These are phyloP conservation scores for Hura crepitans DNA, from an alignment of 441 rosid species.

Conservation along the genomic window DNA sequence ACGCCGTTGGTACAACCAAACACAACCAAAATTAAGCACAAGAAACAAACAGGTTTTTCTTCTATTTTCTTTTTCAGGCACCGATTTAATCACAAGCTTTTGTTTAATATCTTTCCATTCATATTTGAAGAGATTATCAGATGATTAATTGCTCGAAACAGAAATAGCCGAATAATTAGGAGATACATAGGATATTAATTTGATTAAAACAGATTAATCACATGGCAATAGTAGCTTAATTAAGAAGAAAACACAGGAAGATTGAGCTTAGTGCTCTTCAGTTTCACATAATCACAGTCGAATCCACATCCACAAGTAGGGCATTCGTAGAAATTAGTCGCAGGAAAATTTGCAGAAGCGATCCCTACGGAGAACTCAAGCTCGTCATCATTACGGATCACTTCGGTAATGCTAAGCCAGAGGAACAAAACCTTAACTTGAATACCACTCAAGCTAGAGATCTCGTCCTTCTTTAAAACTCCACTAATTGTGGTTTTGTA, in stretches of 20 bases:
- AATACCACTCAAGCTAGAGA: conserved; percentile 42
- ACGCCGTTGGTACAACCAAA: too few relatives aligned
- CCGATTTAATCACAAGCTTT: too few relatives aligned
- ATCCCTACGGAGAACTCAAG: conserved; percentile 53
- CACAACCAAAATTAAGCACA: too few relatives aligned
- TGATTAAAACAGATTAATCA: neutral
- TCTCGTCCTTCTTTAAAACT: conserved; percentile 36
- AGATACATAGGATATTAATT: too few relatives aligned
- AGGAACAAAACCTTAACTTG: conserved; percentile 46
- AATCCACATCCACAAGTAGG: conserved; percentile 64
- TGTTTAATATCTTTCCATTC: too few relatives aligned
- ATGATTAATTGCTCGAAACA: too few relatives aligned
- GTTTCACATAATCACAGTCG: conserved; percentile 31
- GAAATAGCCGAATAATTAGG: too few relatives aligned
- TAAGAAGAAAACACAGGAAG: conserved; percentile 22
- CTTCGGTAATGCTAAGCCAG: conserved; percentile 50
- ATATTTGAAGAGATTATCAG: too few relatives aligned
- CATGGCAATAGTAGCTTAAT: neutral
- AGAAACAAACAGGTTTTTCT: too few relatives aligned
- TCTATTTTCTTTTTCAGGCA: too few relatives aligned
- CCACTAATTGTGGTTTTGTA: conserved; percentile 48
- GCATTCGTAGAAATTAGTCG: conserved; percentile 33
- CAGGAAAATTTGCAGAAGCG: conserved; percentile 46
- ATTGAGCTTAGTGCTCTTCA: neutral
- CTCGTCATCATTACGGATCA: conserved; percentile 43